phyloP scores from a whole-genome alignment of 2,329 filamentous ascomycete species.

The Talaromyces sp. region DNA sequence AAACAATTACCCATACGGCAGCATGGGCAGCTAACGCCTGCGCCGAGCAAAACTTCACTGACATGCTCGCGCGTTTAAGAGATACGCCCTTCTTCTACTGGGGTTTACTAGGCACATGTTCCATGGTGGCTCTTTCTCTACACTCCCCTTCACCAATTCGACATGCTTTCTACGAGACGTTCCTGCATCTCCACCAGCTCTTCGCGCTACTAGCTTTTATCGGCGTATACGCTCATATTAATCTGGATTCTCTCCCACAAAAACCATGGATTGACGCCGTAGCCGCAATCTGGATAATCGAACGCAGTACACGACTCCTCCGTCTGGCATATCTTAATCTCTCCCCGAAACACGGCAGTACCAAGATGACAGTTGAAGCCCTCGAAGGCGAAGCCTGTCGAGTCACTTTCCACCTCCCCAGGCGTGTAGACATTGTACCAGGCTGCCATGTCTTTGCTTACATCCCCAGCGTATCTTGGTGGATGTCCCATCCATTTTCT shows the following conservation, averaged over 20 bases:
- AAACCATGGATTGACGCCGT: slow-evolving; percentile 42
- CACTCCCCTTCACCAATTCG: slow-evolving; percentile 68
- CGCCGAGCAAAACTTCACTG: slow-evolving; percentile 34
- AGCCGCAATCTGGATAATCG: slow-evolving; percentile 43
- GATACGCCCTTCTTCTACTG: slow-evolving; percentile 47
- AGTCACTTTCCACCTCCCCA: slow-evolving; percentile 62
- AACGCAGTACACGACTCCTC: slow-evolving; percentile 50
- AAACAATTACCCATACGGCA: slow-evolving; percentile 69
- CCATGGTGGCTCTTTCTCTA: slow-evolving; percentile 44
- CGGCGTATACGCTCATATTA: slow-evolving; percentile 49
- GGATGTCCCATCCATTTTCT: slow-evolving; percentile 55
- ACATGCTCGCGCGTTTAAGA: slow-evolving; percentile 37
- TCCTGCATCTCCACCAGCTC: slow-evolving; percentile 57
- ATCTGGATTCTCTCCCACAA: slow-evolving; percentile 46
- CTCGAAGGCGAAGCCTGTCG: slow-evolving; percentile 62
- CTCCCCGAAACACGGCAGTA: slow-evolving; percentile 51
- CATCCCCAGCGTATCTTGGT: slow-evolving; percentile 53
- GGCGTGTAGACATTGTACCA: slow-evolving; percentile 56
- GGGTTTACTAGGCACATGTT: slow-evolving; percentile 48
- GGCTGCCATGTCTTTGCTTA: slow-evolving; percentile 65
- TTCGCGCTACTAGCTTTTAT: slow-evolving; percentile 47
- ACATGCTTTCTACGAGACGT: slow-evolving; percentile 96
- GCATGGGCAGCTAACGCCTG: slow-evolving; percentile 76
- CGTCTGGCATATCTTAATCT: slow-evolving; percentile 59
- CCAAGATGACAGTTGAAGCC: slow-evolving; percentile 59